phyloP scores from a whole-genome alignment of 2,329 filamentous ascomycete species.

The Beauveria pseudobassiana region DNA sequence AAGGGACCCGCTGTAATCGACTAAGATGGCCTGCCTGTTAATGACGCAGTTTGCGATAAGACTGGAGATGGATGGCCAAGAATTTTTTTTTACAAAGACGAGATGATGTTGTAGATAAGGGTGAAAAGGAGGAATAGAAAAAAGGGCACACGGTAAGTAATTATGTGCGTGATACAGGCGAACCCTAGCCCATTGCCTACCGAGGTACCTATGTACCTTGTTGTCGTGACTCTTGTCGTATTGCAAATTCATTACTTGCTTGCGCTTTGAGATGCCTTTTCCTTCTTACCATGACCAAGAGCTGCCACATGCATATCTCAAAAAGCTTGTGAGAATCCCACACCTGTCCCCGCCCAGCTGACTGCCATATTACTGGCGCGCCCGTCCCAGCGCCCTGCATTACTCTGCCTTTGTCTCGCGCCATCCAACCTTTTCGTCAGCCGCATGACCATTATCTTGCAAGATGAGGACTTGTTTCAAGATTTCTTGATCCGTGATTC shows the following conservation, averaged over 20 bases:
- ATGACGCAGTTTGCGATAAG: constrained; percentile 8
- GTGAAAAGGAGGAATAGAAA: background rate
- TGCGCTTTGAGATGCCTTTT: too few relatives aligned
- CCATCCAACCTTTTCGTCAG: background rate
- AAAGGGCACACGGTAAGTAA: background rate
- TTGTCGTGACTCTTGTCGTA: background rate
- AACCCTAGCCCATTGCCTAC: background rate
- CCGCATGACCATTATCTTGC: background rate
- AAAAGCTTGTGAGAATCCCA: background rate
- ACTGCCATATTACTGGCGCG: background rate
- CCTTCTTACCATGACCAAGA: background rate
- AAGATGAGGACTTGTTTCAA: background rate
- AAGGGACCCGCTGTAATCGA: background rate
- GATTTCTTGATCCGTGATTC: background rate
- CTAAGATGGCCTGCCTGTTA: background rate
- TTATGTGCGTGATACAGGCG: background rate
- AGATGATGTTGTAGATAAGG: background rate
- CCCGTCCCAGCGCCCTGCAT: background rate
- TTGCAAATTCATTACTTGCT: too few relatives aligned
- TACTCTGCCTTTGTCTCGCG: background rate
- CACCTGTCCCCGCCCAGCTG: background rate
- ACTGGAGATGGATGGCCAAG: background rate
- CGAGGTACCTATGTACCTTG: too few relatives aligned
- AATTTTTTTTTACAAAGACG: too few relatives aligned
- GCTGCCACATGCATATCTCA: background rate